Evolutionary conservation across 768 basidiomycete species (phyloP).

Genomic region (Multifurca ochricompacta): DNA sequence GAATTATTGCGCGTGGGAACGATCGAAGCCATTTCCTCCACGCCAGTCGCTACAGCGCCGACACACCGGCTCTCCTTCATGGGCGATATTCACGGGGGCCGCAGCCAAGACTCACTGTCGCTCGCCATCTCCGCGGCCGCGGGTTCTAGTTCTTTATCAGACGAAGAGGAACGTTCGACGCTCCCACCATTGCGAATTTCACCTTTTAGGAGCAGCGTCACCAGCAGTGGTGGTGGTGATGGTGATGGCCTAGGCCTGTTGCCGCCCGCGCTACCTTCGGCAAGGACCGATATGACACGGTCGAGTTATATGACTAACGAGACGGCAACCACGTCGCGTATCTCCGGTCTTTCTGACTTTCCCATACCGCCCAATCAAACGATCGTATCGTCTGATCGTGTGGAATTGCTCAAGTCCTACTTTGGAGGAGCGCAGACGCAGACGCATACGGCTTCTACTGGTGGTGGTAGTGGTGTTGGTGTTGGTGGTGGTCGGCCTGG

Average conservation of each 20-base stretch:
- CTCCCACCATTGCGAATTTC: conserved; percentile 19
- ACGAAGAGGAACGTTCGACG: background rate
- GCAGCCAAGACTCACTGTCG: conserved; percentile 12
- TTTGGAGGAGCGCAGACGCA: background rate
- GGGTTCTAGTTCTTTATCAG: background rate
- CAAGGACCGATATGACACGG: conserved; percentile 29
- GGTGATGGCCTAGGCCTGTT: too few relatives aligned
- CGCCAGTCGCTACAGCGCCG: conserved; percentile 38
- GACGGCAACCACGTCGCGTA: conserved; percentile 45
- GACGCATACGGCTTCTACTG: background rate
- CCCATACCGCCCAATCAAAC: conserved; percentile 47
- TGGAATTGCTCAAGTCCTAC: conserved; percentile 8
- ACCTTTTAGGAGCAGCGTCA: conserved; percentile 1
- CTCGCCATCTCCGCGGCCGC: background rate
- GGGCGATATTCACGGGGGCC: conserved; percentile 2
- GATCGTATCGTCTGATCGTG: conserved; percentile 8
- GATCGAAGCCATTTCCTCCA: conserved; percentile 41
- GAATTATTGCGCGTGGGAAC: conserved; percentile 43
- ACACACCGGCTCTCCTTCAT: conserved; percentile 29
- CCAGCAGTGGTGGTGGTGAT: too few relatives aligned
- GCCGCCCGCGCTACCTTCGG: conserved; percentile 22
- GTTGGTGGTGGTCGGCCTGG: too few relatives aligned
- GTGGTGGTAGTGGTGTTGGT: too few relatives aligned
- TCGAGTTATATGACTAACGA: conserved; percentile 55
- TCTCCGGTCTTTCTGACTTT: conserved; percentile 69